Percentiles rank a stretch among this genome's conserved stretches.
Evolutionary conservation across 164 flowering plant genomes (phyloP).

Genomic region (Stephania japonica): DNA sequence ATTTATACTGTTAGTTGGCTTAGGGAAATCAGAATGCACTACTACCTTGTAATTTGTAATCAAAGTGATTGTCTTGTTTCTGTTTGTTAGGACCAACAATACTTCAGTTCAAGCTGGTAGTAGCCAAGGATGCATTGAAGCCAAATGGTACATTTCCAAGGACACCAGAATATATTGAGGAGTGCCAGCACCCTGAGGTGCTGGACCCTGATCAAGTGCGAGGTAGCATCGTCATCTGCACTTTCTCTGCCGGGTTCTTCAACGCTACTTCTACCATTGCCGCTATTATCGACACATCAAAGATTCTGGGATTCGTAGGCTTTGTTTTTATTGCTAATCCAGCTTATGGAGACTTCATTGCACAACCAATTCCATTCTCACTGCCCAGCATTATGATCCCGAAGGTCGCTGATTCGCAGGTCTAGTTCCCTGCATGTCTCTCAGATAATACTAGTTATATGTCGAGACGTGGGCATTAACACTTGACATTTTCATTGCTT

Average conservation of each 20-base stretch:
- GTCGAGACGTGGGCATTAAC: too few relatives aligned
- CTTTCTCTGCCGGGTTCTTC: conserved; percentile 71
- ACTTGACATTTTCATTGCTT: too few relatives aligned
- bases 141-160: conserved; percentile 45
- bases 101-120: conserved; percentile 55
- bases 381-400: conserved; percentile 82
- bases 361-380: conserved; percentile 66
- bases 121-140: conserved; percentile 71
- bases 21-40: too few relatives aligned
- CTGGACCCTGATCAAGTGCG: conserved; percentile 49
- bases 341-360: conserved; percentile 60
- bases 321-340: conserved; percentile 76
- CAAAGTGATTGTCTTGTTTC: neutral
- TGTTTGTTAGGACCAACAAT: conserved; percentile 45
- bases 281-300: conserved; percentile 59
- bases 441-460: too few relatives aligned
- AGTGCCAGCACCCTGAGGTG: conserved; percentile 81
- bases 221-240: conserved; percentile 71
- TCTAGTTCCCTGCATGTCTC: conserved; percentile 6
- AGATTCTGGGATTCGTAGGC: conserved; percentile 48
- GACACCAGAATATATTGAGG: conserved; percentile 57
- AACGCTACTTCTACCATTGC: conserved; percentile 53
- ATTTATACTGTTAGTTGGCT: too few relatives aligned
- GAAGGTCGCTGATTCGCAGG: conserved; percentile 52
- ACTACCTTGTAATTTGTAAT: neutral